These are phyloP conservation scores for Madurella fahalii DNA, from an alignment of 2,329 filamentous ascomycete genomes.

Conservation along the genomic window DNA sequence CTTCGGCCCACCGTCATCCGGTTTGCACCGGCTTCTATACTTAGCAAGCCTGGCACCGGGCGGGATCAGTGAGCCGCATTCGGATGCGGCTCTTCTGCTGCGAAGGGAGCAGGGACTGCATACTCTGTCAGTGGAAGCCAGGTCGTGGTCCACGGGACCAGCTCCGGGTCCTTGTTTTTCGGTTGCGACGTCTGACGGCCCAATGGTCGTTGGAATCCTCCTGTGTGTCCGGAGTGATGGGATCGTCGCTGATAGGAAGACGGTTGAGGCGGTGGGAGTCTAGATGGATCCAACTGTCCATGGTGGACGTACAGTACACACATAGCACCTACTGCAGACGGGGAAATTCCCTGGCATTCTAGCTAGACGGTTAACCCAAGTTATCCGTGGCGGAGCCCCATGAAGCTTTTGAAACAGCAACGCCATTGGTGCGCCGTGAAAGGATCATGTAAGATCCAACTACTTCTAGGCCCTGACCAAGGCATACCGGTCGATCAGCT, in stretches of 20 bases:
- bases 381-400: conserved; percentile 12
- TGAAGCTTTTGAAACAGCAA: conserved; percentile 16
- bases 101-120: not conserved
- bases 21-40: not conserved
- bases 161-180: conserved; percentile 2
- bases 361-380: conserved; percentile 1
- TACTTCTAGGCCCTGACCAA: conserved; percentile 2
- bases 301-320: too few species aligned
- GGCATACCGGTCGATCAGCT: not conserved
- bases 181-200: conserved; percentile 3
- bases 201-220: conserved; percentile 2
- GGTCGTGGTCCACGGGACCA: not conserved
- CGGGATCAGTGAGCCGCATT: too few species aligned
- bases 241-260: conserved; percentile 16
- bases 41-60: not conserved
- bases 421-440: conserved; percentile 13
- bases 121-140: not conserved
- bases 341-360: not conserved
- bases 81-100: not conserved
- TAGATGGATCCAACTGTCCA: not conserved
- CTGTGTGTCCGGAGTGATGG: conserved; percentile 8
- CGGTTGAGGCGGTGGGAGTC: not conserved
- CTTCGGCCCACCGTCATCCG: too few species aligned
- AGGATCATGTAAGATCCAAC: conserved; percentile 11
- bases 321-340: not conserved